Percentiles rank a stretch among this genome's conserved stretches.
Conservation (phyloP, 2,329 filamentous ascomycete species). For the Colletotrichum salicis region DNA sequence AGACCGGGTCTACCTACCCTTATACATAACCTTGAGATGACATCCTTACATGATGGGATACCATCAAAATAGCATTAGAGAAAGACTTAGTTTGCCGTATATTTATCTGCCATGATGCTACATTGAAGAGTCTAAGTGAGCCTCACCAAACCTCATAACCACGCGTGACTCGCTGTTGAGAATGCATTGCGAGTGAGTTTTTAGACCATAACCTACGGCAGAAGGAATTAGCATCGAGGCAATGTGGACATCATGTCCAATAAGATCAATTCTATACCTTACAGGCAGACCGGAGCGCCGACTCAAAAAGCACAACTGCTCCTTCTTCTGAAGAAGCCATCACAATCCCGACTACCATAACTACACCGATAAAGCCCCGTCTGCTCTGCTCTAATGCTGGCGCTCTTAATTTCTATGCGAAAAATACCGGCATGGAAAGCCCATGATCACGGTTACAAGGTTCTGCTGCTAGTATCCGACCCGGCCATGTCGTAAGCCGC, state of each 20-base stretch:
- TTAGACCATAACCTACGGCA: no score
- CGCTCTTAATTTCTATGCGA: background rate
- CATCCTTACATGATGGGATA: no score
- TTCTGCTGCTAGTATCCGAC: conserved; percentile 20
- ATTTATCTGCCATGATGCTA: no score
- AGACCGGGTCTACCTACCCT: no score
- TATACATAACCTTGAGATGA: no score
- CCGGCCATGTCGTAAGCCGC: conserved; percentile 35
- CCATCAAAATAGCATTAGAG: no score
- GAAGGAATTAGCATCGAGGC: no score
- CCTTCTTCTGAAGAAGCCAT: background rate
- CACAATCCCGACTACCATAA: background rate
- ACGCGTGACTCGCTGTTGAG: no score
- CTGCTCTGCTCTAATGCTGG: background rate
- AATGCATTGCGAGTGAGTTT: no score
- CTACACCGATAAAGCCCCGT: background rate
- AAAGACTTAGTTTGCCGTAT: no score
- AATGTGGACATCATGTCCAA: fast-evolving
- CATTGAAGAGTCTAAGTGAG: no score
- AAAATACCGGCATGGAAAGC: background rate
- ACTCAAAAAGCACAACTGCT: background rate
- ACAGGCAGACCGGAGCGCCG: background rate
- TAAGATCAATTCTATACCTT: background rate
- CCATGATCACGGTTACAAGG: background rate
- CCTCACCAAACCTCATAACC: no score